Base-by-base conservation (phyloP, 495 filamentous ascomycete species). In the Penicillium goetzii region DNA sequence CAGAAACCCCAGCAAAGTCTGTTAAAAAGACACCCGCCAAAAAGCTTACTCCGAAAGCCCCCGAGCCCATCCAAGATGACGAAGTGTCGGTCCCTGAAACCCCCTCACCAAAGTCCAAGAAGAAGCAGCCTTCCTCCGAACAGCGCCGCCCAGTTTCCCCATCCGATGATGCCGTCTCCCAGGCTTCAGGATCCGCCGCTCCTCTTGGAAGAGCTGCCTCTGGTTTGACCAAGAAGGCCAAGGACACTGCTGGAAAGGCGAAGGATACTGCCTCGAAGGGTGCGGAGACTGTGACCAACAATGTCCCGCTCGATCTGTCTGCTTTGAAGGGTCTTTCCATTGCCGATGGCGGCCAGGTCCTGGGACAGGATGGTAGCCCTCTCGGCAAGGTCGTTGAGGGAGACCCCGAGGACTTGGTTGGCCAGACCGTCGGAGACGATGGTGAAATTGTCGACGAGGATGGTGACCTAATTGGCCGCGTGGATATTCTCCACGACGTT, bases 271-370 rank as follows among this genome's bases (percentile, higher is more conserved):
- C 38, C 8, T 43, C 62, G 14, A 38, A 67, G 11, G 68, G 63
- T 15, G 65, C 62, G 1, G 69, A 82, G 53, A 71, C 71, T 21
- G 73, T 68, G 2, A 67, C 68, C 11, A 70, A 78, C 3, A 71
- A 59, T 43, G 47, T 69, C 14, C 76, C 74, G 0, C 63, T 79
- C 14, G 88, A 93, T 68, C 81, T 89, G 43, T 88, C 89, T 0
- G 73, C 85, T n/a, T 78, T 95, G 43, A 88, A 88, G 59, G 86
- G 85, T 66, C 87, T 86, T 69, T 84, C 82, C 58, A 85, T 96
- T 64, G 72, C 73, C 10, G 77, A 83, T 30, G 78, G 69, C 17
- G 81, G 78, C 11, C 66, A 79, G 30, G 69, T 78, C 28, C 66
- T 77, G 15, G 79, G 80, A 21, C 60, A 76, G 28, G 74, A 73